These are phyloP conservation scores for Waitea zeae DNA, from an alignment of 1,284 basidiomycete species.

Conservation along the genomic window DNA sequence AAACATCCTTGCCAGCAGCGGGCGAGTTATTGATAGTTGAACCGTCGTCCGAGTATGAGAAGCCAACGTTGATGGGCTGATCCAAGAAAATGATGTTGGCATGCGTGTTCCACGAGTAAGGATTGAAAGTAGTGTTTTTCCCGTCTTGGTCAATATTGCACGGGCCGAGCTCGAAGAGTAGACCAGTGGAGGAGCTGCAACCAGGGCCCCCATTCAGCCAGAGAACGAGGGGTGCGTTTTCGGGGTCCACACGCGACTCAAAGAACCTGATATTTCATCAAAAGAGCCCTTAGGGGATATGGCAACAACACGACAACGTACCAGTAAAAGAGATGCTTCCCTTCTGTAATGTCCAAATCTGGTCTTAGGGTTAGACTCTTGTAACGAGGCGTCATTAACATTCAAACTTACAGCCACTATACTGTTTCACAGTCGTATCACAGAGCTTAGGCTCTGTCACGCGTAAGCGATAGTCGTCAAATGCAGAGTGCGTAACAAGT, in stretches of 20 bases:
- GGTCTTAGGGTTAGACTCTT: too few species aligned
- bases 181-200: constrained; percentile 61
- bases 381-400: too few species aligned
- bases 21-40: constrained; percentile 28
- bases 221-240: constrained; percentile 65
- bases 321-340: constrained; percentile 85
- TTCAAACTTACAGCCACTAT: too few species aligned
- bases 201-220: constrained; percentile 87
- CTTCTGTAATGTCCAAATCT: constrained; percentile 75
- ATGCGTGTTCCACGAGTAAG: constrained; percentile 58
- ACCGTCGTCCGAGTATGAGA: constrained; percentile 30
- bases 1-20: constrained; percentile 34
- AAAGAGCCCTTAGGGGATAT: neutral
- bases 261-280: constrained; percentile 67
- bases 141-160: constrained; percentile 61
- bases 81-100: constrained; percentile 35
- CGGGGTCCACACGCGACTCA: constrained; percentile 59
- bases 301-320: constrained; percentile 10
- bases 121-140: constrained; percentile 52
- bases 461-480: constrained; percentile 53
- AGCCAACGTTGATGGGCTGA: constrained; percentile 44
- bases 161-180: constrained; percentile 80
- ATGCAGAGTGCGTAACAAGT: constrained; percentile 54
- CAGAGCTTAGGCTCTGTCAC: constrained; percentile 64
- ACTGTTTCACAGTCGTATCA: constrained; percentile 70